A percentile compares a stretch with the other conserved stretches of the same genome.
Evolutionary conservation across 768 basidiomycete species (phyloP).

Genomic region (Lactifluus pinguis): DNA sequence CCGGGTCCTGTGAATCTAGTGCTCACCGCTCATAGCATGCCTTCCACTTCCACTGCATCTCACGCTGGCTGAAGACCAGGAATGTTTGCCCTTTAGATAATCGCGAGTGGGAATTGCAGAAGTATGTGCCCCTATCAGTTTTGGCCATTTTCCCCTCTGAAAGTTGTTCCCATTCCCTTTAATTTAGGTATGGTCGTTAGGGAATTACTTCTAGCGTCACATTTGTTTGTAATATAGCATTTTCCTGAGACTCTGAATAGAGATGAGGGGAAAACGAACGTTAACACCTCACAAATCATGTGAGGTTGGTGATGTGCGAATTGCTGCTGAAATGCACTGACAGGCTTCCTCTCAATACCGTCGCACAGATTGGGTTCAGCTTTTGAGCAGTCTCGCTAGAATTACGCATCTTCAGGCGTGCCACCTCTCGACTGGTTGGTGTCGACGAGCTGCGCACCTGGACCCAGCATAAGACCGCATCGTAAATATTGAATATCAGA

Average conservation of each 20-base stretch:
- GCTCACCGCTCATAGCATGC: constrained; percentile 58
- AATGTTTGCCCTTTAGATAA: constrained; percentile 94
- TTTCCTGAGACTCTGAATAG: neutral
- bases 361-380: too few relatives aligned
- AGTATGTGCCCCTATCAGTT: constrained; percentile 43
- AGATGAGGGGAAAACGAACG: neutral
- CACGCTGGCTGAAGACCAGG: constrained; percentile 96
- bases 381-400: too few relatives aligned
- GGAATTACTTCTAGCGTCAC: constrained; percentile 3
- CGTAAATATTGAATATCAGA: too few relatives aligned
- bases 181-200: constrained; percentile 35
- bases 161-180: neutral
- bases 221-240: constrained; percentile 9
- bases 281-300: too few relatives aligned
- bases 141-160: neutral
- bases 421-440: too few relatives aligned
- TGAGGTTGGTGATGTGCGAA: neutral
- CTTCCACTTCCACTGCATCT: constrained; percentile 99
- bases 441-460: too few relatives aligned
- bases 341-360: too few relatives aligned
- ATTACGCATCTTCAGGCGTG: too few relatives aligned
- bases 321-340: too few relatives aligned
- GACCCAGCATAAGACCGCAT: too few relatives aligned
- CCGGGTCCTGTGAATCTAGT: neutral
- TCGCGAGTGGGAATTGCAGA: constrained; percentile 94